Evolutionary conservation across 2,329 filamentous ascomycete genomes (phyloP).

Genomic region (Aspergillus sp.): DNA sequence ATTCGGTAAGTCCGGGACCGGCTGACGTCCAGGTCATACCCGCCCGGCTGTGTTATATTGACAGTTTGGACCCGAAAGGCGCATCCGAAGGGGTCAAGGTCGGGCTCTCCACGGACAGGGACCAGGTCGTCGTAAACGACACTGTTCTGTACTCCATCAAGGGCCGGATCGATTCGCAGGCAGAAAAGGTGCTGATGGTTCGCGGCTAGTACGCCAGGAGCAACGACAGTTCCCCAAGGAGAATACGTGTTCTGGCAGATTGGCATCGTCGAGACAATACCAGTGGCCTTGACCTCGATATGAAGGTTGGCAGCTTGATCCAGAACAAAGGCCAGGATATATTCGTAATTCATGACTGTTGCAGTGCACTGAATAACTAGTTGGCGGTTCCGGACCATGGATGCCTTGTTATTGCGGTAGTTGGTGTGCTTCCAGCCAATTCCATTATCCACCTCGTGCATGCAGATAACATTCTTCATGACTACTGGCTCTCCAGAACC

Average conservation of each 20-base stretch:
- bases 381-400: constrained; percentile 61
- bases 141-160: too few relatives aligned
- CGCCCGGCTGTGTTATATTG: background rate
- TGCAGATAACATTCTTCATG: constrained; percentile 66
- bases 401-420: constrained; percentile 61
- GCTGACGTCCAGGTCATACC: background rate
- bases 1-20: background rate
- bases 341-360: constrained; percentile 70
- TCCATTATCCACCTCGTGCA: constrained; percentile 69
- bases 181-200: too few relatives aligned
- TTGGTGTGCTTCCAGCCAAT: constrained; percentile 72
- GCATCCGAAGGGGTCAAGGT: background rate
- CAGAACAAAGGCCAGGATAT: constrained; percentile 65
- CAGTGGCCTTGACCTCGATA: too few relatives aligned
- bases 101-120: background rate
- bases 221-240: too few relatives aligned
- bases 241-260: too few relatives aligned
- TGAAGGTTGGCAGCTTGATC: too few relatives aligned
- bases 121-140: too few relatives aligned
- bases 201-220: too few relatives aligned
- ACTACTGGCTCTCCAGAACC: constrained; percentile 55
- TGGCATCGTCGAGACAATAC: too few relatives aligned
- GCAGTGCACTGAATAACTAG: constrained; percentile 68
- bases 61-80: background rate
- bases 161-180: too few relatives aligned